Percentiles rank a stretch among this genome's conserved stretches.
Conservation (phyloP, 306 rosid genomes). For the Purshia tridentata region DNA sequence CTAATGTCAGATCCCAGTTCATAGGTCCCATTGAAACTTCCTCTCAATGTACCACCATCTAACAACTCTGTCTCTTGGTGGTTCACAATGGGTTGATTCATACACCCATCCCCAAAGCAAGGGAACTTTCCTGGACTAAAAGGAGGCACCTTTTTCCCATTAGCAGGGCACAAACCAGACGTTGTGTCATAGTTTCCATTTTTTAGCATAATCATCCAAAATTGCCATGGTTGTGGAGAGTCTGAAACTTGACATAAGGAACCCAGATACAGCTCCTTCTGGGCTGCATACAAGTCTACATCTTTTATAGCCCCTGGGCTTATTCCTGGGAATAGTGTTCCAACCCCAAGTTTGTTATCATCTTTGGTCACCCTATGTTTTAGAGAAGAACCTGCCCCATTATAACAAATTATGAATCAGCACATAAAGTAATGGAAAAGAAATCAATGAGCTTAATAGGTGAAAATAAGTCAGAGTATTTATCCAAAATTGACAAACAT, state of each 20-base stretch:
- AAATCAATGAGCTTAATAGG: no score
- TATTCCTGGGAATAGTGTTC: constrained; percentile 48
- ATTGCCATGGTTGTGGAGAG: constrained; percentile 67
- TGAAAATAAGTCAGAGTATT: no score
- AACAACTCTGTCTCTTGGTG: constrained; percentile 46
- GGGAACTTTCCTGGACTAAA: constrained; percentile 60
- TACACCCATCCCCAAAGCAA: constrained; percentile 75
- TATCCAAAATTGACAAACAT: not conserved
- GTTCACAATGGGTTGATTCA: constrained; percentile 67
- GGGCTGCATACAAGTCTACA: constrained; percentile 61
- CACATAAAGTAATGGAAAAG: not conserved
- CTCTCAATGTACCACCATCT: constrained; percentile 39
- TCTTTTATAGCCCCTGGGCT: constrained; percentile 26
- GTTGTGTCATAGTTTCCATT: constrained; percentile 62
- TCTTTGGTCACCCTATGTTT: constrained; percentile 45
- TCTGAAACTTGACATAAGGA: constrained; percentile 52
- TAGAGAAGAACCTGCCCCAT: constrained; percentile 41
- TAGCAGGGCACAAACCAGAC: constrained; percentile 58
- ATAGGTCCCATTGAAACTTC: constrained; percentile 67
- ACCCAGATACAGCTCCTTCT: constrained; percentile 67
- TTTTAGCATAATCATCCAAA: constrained; percentile 87
- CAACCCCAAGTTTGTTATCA: constrained; percentile 63
- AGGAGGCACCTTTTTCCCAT: constrained; percentile 57
- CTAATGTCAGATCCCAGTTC: constrained; percentile 46
- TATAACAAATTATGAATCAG: constrained; percentile 11